Percentiles rank a stretch among this genome's conserved stretches.
phyloP scores from a whole-genome alignment of 2,329 filamentous ascomycete species.

The Teratosphaeria zuluensis region DNA sequence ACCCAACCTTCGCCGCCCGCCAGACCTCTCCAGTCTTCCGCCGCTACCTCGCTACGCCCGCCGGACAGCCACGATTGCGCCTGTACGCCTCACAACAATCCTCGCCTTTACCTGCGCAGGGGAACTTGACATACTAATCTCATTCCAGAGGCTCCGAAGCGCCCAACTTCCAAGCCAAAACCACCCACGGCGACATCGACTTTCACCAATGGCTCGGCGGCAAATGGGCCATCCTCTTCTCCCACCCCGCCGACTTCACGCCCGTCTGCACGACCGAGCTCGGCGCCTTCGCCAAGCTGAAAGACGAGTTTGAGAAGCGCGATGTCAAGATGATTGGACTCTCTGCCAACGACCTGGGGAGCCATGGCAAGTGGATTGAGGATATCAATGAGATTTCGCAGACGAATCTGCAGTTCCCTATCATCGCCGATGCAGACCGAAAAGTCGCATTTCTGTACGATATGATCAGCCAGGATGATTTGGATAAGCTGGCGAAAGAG shows the following conservation, averaged over 20 bases:
- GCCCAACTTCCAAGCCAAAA: slow-evolving; percentile 77
- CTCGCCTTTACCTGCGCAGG: not conserved
- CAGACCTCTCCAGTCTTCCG: slow-evolving; percentile 25
- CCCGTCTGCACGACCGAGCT: slow-evolving; percentile 95
- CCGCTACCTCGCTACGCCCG: slow-evolving; percentile 27
- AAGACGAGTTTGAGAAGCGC: slow-evolving; percentile 77
- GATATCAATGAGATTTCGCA: slow-evolving; percentile 49
- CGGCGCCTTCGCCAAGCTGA: slow-evolving; percentile 81
- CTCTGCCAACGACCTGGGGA: slow-evolving; percentile 70
- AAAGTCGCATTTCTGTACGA: slow-evolving; percentile 41
- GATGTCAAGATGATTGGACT: slow-evolving; percentile 87
- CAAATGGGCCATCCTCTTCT: slow-evolving; percentile 76
- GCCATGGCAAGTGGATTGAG: slow-evolving; percentile 81
- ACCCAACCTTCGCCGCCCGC: slow-evolving; percentile 12
- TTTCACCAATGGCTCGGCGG: slow-evolving; percentile 48
- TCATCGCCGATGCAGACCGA: slow-evolving; percentile 42
- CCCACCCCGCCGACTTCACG: slow-evolving; percentile 79
- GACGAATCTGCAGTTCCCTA: slow-evolving; percentile 39
- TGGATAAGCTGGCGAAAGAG: slow-evolving; percentile 24
- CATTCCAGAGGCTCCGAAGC: slow-evolving; percentile 39
- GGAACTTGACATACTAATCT: not conserved
- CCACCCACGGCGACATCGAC: slow-evolving; percentile 58
- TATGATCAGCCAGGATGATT: slow-evolving; percentile 32
- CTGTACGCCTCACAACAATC: slow-evolving; percentile 12
- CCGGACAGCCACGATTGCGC: slow-evolving; percentile 32